Conservation (phyloP, 2,329 filamentous ascomycete genomes). For the Phialophora tarda region DNA sequence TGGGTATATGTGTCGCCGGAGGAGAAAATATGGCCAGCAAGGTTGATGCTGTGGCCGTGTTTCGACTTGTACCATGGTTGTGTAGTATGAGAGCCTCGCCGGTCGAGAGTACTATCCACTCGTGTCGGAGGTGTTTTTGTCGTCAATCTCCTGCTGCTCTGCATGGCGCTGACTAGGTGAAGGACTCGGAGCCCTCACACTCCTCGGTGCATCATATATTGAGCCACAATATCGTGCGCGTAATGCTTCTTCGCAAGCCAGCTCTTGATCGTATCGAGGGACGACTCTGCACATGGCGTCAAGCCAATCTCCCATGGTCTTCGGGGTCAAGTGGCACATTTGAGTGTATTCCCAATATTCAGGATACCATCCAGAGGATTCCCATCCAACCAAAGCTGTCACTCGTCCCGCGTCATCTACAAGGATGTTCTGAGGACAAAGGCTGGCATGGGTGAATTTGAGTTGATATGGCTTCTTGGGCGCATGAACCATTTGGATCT, state of each 20-base stretch:
- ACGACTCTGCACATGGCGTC: constrained; percentile 36
- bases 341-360: constrained; percentile 45
- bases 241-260: constrained; percentile 36
- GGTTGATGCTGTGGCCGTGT: not conserved
- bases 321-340: constrained; percentile 37
- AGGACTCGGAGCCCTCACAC: constrained; percentile 36
- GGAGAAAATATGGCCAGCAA: not conserved
- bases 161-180: constrained; percentile 28
- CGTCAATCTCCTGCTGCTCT: constrained; percentile 36
- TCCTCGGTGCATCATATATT: constrained; percentile 36
- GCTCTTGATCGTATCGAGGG: constrained; percentile 37
- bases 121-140: constrained; percentile 38
- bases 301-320: constrained; percentile 37
- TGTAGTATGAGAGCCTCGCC: not conserved
- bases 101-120: constrained; percentile 29
- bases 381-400: constrained; percentile 42
- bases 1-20: not conserved
- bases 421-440: constrained; percentile 42
- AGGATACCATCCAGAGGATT: constrained; percentile 43
- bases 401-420: constrained; percentile 40
- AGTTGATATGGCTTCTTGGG: constrained; percentile 38
- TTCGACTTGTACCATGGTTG: not conserved
- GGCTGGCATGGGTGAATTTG: constrained; percentile 43
- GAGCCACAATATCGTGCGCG: constrained; percentile 33
- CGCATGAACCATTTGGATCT: constrained; percentile 35